These are phyloP conservation scores for Boletus rufocinnamomeus DNA, from an alignment of 768 basidiomycete species.

Conservation along the genomic window DNA sequence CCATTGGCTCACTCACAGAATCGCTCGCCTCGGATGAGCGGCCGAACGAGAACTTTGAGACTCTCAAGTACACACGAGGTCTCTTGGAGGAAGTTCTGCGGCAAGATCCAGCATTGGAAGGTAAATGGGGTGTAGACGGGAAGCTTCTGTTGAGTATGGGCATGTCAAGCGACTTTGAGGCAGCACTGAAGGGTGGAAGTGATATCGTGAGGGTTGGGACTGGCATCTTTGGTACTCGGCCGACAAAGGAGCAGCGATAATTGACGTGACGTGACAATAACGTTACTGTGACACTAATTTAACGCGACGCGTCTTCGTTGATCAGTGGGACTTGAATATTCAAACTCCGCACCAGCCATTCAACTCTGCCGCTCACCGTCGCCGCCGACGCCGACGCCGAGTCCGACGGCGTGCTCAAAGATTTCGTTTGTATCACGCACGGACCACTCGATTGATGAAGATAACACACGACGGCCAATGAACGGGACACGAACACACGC, in stretches of 20 bases:
- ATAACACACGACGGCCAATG: constrained; percentile 16
- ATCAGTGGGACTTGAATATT: constrained; percentile 33
- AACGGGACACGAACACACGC: constrained; percentile 26
- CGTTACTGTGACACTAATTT: constrained; percentile 37
- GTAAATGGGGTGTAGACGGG: constrained; percentile 52
- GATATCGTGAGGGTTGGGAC: constrained; percentile 91
- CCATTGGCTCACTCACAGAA: constrained; percentile 83
- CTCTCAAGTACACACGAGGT: constrained; percentile 64
- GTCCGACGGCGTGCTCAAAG: constrained; percentile 17
- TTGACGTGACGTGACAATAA: constrained; percentile 24
- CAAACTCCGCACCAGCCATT: constrained; percentile 29
- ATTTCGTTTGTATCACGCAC: constrained; percentile 9
- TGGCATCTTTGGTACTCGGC: constrained; percentile 80
- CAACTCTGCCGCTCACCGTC: constrained; percentile 28
- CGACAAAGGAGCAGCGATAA: constrained; percentile 45
- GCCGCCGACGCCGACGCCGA: constrained; percentile 35
- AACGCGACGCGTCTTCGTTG: constrained; percentile 39
- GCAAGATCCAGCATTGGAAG: constrained; percentile 23
- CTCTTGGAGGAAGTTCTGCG: constrained; percentile 50
- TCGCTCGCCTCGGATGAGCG: constrained; percentile 50
- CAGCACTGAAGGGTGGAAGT: constrained; percentile 80
- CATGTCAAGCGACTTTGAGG: constrained; percentile 94
- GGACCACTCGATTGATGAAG: constrained; percentile 19
- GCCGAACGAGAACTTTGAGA: constrained; percentile 74
- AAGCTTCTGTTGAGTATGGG: constrained; percentile 83